phyloP scores from a whole-genome alignment of 805 yeast species.

The Yarrowia alimentaria region DNA sequence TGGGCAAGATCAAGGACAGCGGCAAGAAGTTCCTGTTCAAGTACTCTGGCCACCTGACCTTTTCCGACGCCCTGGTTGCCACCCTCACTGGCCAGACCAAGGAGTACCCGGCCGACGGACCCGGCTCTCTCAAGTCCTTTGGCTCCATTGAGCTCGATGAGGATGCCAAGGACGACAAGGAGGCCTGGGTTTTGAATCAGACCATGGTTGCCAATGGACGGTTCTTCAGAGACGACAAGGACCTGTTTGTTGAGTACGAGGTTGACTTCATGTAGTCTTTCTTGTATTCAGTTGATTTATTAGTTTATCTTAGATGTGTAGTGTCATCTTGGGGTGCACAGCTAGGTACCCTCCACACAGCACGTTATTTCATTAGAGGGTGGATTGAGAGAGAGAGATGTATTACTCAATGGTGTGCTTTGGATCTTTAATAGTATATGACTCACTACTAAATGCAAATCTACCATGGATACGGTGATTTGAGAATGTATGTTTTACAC shows the following conservation, averaged over 20 bases:
- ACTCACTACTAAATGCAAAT: too few species aligned
- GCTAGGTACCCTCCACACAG: too few species aligned
- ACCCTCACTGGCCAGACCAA: constrained; percentile 42
- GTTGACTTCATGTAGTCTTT: constrained; percentile 5
- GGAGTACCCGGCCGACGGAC: constrained; percentile 48
- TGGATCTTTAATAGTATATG: too few species aligned
- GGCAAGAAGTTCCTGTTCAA: constrained; percentile 30
- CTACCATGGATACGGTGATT: too few species aligned
- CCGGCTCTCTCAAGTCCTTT: constrained; percentile 49
- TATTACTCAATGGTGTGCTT: too few species aligned
- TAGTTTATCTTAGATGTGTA: too few species aligned
- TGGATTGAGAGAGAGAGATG: too few species aligned
- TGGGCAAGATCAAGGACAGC: constrained; percentile 32
- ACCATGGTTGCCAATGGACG: constrained; percentile 60
- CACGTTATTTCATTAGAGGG: too few species aligned
- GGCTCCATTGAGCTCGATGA: constrained; percentile 49
- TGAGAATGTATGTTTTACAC: too few species aligned
- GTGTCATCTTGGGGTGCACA: too few species aligned
- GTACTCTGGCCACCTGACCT: constrained; percentile 52
- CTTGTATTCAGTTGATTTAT: too few species aligned
- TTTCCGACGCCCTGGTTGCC: constrained; percentile 41
- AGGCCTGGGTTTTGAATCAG: constrained; percentile 50
- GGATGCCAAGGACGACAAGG: constrained; percentile 44
- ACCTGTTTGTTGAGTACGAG: constrained; percentile 54
- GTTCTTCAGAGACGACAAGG: constrained; percentile 50